Conservation (phyloP, 2,329 filamentous ascomycete genomes). For the Monilinia aucupariae region DNA sequence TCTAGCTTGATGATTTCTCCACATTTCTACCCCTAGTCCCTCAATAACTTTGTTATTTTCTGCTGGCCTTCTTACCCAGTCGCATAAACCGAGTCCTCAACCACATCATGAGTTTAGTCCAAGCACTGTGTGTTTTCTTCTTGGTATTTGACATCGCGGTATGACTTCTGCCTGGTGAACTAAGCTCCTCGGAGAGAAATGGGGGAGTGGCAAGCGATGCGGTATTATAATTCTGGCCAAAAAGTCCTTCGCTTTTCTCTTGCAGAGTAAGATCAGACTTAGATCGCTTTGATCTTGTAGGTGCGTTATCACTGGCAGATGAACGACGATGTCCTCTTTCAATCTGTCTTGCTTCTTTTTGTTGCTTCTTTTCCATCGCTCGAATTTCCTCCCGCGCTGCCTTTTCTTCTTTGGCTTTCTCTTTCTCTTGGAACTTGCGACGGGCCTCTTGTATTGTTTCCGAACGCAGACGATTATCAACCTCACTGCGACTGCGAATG, state of each 20-base stretch:
- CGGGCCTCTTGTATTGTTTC: constrained; percentile 57
- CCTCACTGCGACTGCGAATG: constrained; percentile 54
- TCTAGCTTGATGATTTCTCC: background rate
- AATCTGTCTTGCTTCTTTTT: constrained; percentile 48
- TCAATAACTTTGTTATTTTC: background rate
- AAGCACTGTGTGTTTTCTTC: constrained; percentile 55
- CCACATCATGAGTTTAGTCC: constrained; percentile 61
- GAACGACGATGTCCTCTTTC: constrained; percentile 38
- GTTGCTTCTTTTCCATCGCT: constrained; percentile 53
- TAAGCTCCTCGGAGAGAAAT: constrained; percentile 11
- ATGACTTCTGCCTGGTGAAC: constrained; percentile 6
- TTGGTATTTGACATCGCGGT: constrained; percentile 37
- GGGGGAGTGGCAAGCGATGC: constrained; percentile 8
- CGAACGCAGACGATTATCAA: constrained; percentile 49
- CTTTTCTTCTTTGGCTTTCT: constrained; percentile 57
- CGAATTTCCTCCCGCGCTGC: constrained; percentile 54
- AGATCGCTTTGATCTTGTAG: constrained; percentile 39
- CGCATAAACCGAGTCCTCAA: constrained; percentile 52
- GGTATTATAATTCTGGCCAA: constrained; percentile 25
- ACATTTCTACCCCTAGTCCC: background rate
- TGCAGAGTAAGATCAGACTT: constrained; percentile 35
- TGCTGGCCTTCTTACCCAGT: constrained; percentile 29
- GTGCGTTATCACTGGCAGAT: constrained; percentile 35
- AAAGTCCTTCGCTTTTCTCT: constrained; percentile 19
- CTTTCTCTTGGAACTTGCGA: constrained; percentile 57